Conservation (phyloP, 2,329 filamentous ascomycete species). For the Penicillium verrucosum region DNA sequence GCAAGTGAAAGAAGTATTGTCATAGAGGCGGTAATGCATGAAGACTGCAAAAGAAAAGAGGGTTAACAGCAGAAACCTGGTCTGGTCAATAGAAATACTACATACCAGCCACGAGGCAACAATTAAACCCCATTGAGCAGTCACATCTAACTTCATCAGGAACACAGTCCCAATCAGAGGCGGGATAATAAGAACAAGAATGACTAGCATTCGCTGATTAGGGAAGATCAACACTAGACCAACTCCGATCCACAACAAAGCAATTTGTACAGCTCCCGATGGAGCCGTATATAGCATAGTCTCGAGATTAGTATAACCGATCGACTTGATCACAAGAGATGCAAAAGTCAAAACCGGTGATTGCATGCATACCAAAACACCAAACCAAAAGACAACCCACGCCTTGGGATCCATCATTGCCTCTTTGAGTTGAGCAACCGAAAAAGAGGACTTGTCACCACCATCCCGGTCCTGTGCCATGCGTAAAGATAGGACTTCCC, state of each 20-base stretch:
- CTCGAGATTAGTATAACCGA: slow-evolving; percentile 45
- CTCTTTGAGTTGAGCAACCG: slow-evolving; percentile 44
- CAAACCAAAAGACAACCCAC: slow-evolving; percentile 48
- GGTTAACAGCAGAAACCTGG: background rate
- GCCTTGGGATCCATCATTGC: slow-evolving; percentile 45
- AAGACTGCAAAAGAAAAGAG: slow-evolving; percentile 27
- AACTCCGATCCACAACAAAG: slow-evolving; percentile 49
- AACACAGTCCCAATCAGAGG: slow-evolving; percentile 48
- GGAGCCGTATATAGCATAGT: slow-evolving; percentile 50
- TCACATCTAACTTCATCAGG: slow-evolving; percentile 42
- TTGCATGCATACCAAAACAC: slow-evolving; percentile 48
- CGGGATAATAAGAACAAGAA: slow-evolving; percentile 41
- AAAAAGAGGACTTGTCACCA: slow-evolving; percentile 47
- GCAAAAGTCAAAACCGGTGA: slow-evolving; percentile 50
- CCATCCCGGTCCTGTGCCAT: slow-evolving; percentile 40
- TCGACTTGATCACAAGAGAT: slow-evolving; percentile 49
- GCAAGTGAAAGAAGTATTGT: slow-evolving; percentile 45
- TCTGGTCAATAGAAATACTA: slow-evolving; percentile 17
- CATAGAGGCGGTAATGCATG: slow-evolving; percentile 44
- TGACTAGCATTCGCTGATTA: slow-evolving; percentile 39
- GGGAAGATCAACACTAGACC: slow-evolving; percentile 41
- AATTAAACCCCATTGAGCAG: slow-evolving; percentile 49
- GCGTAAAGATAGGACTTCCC: slow-evolving; percentile 40
- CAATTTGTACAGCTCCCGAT: slow-evolving; percentile 49
- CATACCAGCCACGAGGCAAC: slow-evolving; percentile 47